These are phyloP conservation scores for Asterionellopsis glacialis DNA, from an alignment of 108 stramenopile species.

Conservation along the genomic window DNA sequence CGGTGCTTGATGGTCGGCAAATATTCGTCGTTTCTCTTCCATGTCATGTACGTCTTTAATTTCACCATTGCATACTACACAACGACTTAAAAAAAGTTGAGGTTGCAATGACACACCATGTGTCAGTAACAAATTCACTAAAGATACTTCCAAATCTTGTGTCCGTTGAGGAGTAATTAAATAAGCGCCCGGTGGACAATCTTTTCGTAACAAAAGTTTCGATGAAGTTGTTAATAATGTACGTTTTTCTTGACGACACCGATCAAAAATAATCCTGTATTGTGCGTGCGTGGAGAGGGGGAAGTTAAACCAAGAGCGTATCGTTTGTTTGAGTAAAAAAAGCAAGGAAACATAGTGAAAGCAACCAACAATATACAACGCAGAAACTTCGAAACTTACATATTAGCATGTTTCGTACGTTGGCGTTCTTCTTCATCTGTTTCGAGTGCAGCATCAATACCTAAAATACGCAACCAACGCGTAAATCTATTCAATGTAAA, in stretches of 20 bases:
- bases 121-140: constrained; percentile 63
- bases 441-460: constrained; percentile 80
- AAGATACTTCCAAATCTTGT: constrained; percentile 50
- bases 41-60: constrained; percentile 53
- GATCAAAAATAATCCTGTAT: constrained; percentile 60
- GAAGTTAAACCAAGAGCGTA: constrained; percentile 2
- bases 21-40: constrained; percentile 46
- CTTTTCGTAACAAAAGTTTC: constrained; percentile 65
- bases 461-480: constrained; percentile 83
- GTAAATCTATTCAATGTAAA: constrained; percentile 70
- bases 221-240: constrained; percentile 81
- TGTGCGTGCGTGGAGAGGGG: too few species aligned
- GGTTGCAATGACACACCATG: constrained; percentile 73
- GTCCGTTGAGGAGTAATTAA: constrained; percentile 57
- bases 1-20: constrained; percentile 56
- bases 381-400: constrained; percentile 28
- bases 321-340: neutral
- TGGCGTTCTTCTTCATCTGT: constrained; percentile 74
- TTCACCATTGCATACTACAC: constrained; percentile 83
- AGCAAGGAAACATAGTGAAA: neutral
- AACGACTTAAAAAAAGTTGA: constrained; percentile 57
- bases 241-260: constrained; percentile 63
- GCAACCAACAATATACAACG: neutral
- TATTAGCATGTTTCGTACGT: constrained; percentile 47
- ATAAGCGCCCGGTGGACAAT: constrained; percentile 82